phyloP scores from a whole-genome alignment of 345 rosid genomes.

The Melaleuca quinquenervia region DNA sequence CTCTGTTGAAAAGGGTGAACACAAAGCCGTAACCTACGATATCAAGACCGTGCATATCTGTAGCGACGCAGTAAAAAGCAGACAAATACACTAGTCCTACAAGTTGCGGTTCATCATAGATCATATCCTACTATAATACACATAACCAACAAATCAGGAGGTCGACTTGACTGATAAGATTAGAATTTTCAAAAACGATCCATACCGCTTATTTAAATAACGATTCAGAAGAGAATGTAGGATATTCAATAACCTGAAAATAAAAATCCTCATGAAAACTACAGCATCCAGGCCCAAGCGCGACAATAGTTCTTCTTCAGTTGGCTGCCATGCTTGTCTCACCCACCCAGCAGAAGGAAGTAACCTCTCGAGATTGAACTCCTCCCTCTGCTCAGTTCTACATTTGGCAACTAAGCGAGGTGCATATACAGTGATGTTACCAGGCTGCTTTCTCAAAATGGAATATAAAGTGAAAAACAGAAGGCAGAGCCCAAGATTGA shows the following conservation, averaged over 20 bases:
- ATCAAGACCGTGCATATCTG: neutral
- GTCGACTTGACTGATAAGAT: neutral
- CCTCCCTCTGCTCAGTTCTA: slow-evolving; percentile 14
- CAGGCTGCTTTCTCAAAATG: slow-evolving; percentile 67
- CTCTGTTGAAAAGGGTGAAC: neutral
- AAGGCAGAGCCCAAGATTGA: slow-evolving; percentile 83
- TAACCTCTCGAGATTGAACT: slow-evolving; percentile 50
- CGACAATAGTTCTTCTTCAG: slow-evolving; percentile 57
- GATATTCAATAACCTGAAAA: slow-evolving; percentile 39
- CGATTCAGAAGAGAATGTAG: neutral
- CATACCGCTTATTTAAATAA: neutral
- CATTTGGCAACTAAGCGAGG: slow-evolving; percentile 45
- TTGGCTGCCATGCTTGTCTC: slow-evolving; percentile 47
- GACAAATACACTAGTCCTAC: neutral
- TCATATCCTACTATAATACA: neutral
- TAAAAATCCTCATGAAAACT: slow-evolving; percentile 58
- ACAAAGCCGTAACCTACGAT: neutral
- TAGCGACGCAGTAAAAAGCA: neutral
- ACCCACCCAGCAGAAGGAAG: slow-evolving; percentile 88
- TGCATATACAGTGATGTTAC: slow-evolving; percentile 43
- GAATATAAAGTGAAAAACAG: slow-evolving; percentile 77
- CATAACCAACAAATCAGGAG: neutral
- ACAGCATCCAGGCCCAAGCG: slow-evolving; percentile 68
- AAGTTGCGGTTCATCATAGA: neutral
- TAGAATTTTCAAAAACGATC: neutral